Evolutionary conservation across 805 yeast species (phyloP), one percentile per base, ranked within the genome.

Genomic region (Ogataea henricii): DNA sequence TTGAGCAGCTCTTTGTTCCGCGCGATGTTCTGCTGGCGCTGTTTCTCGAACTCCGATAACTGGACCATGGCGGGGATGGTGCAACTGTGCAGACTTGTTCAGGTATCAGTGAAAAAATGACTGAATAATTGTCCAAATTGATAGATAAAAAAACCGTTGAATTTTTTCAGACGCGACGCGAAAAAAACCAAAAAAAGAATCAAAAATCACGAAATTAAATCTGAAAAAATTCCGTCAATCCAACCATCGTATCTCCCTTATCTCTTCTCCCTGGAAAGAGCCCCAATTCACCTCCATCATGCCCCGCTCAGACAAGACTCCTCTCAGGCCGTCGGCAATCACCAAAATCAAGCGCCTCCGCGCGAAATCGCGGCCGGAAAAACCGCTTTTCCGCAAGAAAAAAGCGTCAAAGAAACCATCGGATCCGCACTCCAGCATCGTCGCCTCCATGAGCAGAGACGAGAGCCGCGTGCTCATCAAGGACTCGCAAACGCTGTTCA

Each of bases 1-100:
- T 80, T 75, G 44, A 92, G 71, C 20, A 91, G 76, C 54, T 82
- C 87, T 63, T 83, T 82, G 67, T 92, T 94, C 42, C 98, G 74
- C 53, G 82, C 87, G 50, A 92, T 94, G 62, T 89, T 89, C 49
- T 81, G 88, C 59, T 78, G 83, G 49, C 95, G 68, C 60, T 82
- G 83, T 57, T 72, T 77, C 64, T 87, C 94, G 60, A 87, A 85
- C 29, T 83, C 89, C 1, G 87, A 77, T 25, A 84, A 26, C 8
- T 18, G 50, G 7, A 52, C 58, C 69, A 66, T 66, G 16, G 16
- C 18, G 34, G 7, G 7, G 10, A 25, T 7, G 27, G 27, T n/a
- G n/a, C n/a, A n/a, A n/a, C n/a, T n/a, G n/a, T n/a, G n/a, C n/a
- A n/a, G n/a, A n/a, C n/a, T n/a, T n/a, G n/a, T n/a, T n/a, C n/a